These are phyloP conservation scores for Meyerozyma sp. DNA, from an alignment of 1,139 yeast genomes.

Conservation along the genomic window DNA sequence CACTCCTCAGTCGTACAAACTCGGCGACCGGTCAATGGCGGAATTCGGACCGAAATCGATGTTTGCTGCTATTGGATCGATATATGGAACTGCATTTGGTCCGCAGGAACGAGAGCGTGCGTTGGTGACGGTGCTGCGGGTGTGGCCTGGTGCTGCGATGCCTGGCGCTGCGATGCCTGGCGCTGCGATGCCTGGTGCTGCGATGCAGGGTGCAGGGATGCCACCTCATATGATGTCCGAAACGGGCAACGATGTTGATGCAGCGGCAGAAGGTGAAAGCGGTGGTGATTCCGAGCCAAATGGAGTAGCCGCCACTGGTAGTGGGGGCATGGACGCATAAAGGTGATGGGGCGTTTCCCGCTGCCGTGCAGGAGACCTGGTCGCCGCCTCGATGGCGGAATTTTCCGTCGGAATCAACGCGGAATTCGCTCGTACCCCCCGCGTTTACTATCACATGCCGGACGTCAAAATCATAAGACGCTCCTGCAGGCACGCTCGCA, in stretches of 20 bases:
- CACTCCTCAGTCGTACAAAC: slow-evolving; percentile 15
- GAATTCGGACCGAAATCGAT: slow-evolving; percentile 32
- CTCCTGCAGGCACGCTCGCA: background rate
- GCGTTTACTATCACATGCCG: background rate
- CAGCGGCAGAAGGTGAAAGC: background rate
- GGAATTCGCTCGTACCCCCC: background rate
- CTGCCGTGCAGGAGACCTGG: no score
- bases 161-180: slow-evolving; percentile 2
- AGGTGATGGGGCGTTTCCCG: no score
- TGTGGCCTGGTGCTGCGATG: slow-evolving; percentile 13
- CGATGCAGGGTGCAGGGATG: background rate
- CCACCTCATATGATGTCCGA: background rate
- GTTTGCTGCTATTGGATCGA: slow-evolving; percentile 18
- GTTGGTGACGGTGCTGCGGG: slow-evolving; percentile 21
- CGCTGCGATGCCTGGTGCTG: slow-evolving; percentile 8
- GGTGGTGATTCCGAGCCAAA: slow-evolving; percentile 2
- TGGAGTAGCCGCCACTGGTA: background rate
- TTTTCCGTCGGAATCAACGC: slow-evolving; percentile 1
- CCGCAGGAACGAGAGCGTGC: slow-evolving; percentile 16
- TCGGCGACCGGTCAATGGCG: slow-evolving; percentile 29
- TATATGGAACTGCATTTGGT: slow-evolving; percentile 26
- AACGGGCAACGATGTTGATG: background rate
- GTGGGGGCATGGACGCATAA: no score
- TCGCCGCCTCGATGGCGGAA: no score
- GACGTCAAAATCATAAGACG: background rate